Percentiles rank a stretch among this genome's conserved stretches.
Evolutionary conservation across 2,329 filamentous ascomycete genomes (phyloP).

Genomic region (Hirsutella thompsonii): DNA sequence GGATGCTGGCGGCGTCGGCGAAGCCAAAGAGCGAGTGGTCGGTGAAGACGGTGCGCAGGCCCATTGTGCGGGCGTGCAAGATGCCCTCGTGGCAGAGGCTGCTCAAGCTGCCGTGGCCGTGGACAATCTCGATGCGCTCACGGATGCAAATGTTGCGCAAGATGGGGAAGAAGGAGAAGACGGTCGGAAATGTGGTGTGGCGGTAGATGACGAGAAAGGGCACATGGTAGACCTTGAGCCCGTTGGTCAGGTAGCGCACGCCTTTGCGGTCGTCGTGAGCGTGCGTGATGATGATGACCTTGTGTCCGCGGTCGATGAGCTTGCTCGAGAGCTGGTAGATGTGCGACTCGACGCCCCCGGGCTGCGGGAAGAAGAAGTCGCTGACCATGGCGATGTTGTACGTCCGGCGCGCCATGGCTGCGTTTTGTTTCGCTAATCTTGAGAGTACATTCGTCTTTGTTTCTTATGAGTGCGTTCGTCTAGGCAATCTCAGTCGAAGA

Average conservation of each 20-base stretch:
- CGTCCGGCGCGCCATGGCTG: conserved; percentile 36
- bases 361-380: conserved; percentile 98
- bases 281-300: conserved; percentile 95
- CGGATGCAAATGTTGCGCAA: conserved; percentile 92
- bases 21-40: conserved; percentile 97
- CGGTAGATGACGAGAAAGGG: conserved; percentile 95
- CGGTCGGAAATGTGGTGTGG: conserved; percentile 83
- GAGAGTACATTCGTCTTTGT: too few species aligned
- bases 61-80: conserved; percentile 91
- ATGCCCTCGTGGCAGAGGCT: conserved; percentile 92
- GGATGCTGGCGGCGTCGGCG: conserved; percentile 86
- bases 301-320: conserved; percentile 93
- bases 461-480: too few species aligned
- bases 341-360: conserved; percentile 92
- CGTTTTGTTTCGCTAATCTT: too few species aligned
- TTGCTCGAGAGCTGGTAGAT: conserved; percentile 97
- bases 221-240: conserved; percentile 95
- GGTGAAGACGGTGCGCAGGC: conserved; percentile 87
- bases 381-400: conserved; percentile 83
- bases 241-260: conserved; percentile 90
- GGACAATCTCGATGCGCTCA: conserved; percentile 91
- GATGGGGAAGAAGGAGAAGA: conserved; percentile 98
- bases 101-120: conserved; percentile 91
- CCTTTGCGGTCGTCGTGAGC: conserved; percentile 85
- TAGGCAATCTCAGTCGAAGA: too few species aligned